Evolutionary conservation across 1,139 yeast genomes (phyloP).

Genomic region (Meyerozyma elateridarum): DNA sequence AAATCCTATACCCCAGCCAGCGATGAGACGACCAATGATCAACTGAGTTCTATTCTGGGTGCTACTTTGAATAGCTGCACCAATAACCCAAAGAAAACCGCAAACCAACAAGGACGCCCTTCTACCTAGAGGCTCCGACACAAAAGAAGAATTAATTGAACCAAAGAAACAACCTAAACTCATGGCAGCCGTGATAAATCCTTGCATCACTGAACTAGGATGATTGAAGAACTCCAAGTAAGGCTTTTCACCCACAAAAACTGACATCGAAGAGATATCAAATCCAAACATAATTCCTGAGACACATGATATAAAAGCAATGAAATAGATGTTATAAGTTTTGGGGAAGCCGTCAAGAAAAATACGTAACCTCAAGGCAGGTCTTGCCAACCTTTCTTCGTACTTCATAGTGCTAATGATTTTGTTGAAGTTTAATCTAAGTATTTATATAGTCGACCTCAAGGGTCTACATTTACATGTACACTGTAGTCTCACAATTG

Average conservation of each 20-base stretch:
- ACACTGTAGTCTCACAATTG: too few relatives aligned
- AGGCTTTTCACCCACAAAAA: slow-evolving; percentile 44
- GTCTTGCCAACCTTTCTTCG: slow-evolving; percentile 32
- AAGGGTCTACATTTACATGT: too few relatives aligned
- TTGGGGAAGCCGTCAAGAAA: slow-evolving; percentile 39
- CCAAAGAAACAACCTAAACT: slow-evolving; percentile 34
- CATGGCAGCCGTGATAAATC: slow-evolving; percentile 33
- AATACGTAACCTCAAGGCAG: slow-evolving; percentile 29
- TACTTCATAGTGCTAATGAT: slow-evolving; percentile 24
- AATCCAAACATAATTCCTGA: slow-evolving; percentile 64
- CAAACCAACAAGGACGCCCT: slow-evolving; percentile 26
- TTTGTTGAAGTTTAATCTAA: too few relatives aligned
- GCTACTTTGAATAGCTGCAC: slow-evolving; percentile 32
- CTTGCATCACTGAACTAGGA: slow-evolving; percentile 20
- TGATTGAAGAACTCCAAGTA: slow-evolving; percentile 40
- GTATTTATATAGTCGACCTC: too few relatives aligned
- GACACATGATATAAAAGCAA: slow-evolving; percentile 46
- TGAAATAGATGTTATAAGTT: slow-evolving; percentile 36
- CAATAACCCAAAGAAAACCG: slow-evolving; percentile 28
- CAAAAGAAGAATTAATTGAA: slow-evolving; percentile 23
- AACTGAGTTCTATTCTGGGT: slow-evolving; percentile 29
- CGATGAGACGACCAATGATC: slow-evolving; percentile 46
- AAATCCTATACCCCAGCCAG: slow-evolving; percentile 57
- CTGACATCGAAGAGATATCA: slow-evolving; percentile 65
- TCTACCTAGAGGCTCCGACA: slow-evolving; percentile 35